Conservation (phyloP, 2,329 filamentous ascomycete species). For the Sordariomycetes sp. region DNA sequence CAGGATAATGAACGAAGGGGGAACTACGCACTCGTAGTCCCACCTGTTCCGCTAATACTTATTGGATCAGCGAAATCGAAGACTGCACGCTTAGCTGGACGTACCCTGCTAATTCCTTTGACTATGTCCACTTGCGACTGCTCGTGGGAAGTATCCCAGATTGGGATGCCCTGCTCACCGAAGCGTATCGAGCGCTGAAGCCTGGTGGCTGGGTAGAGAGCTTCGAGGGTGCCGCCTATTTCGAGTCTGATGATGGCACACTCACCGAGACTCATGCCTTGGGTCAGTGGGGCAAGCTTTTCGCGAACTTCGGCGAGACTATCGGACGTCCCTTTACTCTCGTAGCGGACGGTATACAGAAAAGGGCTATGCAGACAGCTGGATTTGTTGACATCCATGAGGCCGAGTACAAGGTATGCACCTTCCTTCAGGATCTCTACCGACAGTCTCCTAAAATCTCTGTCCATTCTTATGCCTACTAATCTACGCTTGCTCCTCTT, state of each 20-base stretch:
- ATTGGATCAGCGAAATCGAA: slow-evolving; percentile 15
- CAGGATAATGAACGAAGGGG: neutral
- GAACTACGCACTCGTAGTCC: neutral
- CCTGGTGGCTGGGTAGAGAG: slow-evolving; percentile 18
- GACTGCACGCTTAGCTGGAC: slow-evolving; percentile 29
- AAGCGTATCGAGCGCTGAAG: slow-evolving; percentile 34
- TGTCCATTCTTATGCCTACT: slow-evolving; percentile 24
- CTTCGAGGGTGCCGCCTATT: slow-evolving; percentile 22
- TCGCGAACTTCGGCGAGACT: slow-evolving; percentile 14
- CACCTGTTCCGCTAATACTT: neutral
- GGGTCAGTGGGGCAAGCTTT: slow-evolving; percentile 13
- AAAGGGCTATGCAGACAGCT: slow-evolving; percentile 17
- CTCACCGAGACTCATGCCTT: slow-evolving; percentile 13
- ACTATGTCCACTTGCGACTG: slow-evolving; percentile 45
- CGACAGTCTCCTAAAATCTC: slow-evolving; percentile 35
- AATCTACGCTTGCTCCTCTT: no score
- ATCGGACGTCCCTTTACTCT: slow-evolving; percentile 16
- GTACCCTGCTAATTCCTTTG: slow-evolving; percentile 26
- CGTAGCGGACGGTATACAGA: slow-evolving; percentile 10
- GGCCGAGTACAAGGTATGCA: neutral
- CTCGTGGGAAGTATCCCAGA: slow-evolving; percentile 43
- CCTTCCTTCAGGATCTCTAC: no score
- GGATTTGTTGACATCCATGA: slow-evolving; percentile 26
- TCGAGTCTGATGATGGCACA: slow-evolving; percentile 15
- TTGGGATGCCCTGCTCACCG: slow-evolving; percentile 39